Evolutionary conservation across 2,329 filamentous ascomycete species (phyloP).

Genomic region (Apiospora saccharicola): DNA sequence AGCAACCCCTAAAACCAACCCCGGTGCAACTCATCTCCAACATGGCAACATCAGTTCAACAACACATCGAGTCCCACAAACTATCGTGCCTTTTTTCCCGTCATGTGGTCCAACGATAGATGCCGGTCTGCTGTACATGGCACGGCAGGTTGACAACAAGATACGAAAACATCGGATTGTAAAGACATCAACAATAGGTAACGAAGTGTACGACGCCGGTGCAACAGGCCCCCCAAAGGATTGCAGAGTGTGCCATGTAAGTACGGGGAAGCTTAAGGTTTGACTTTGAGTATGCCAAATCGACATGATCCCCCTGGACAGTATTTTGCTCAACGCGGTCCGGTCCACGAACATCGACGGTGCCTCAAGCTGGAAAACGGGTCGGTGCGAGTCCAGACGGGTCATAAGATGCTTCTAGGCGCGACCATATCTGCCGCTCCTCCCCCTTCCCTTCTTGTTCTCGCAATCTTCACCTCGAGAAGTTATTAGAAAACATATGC

Average conservation of each 20-base stretch:
- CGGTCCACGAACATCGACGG: conserved; percentile 19
- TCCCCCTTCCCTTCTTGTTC: background rate
- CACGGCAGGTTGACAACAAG: background rate
- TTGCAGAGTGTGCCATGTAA: background rate
- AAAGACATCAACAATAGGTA: background rate
- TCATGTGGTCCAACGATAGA: background rate
- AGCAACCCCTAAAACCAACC: conserved; percentile 26
- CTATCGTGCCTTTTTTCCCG: conserved; percentile 9
- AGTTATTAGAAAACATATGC: background rate
- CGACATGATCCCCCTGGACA: background rate
- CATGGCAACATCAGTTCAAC: conserved; percentile 16
- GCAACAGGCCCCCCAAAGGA: background rate
- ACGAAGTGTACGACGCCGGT: background rate
- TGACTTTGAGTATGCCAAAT: background rate
- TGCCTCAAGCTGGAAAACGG: conserved; percentile 15
- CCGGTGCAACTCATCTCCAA: conserved; percentile 25
- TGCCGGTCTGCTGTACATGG: background rate
- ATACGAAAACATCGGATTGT: background rate
- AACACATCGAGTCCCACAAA: conserved; percentile 18
- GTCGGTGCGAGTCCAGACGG: conserved; percentile 7
- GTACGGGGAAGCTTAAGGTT: conserved; percentile 20
- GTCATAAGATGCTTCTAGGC: background rate
- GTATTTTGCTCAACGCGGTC: conserved; percentile 12
- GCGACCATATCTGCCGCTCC: background rate
- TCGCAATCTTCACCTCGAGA: background rate